Evolutionary conservation across 306 rosid species (phyloP).

Genomic region (Fagus crenata): DNA sequence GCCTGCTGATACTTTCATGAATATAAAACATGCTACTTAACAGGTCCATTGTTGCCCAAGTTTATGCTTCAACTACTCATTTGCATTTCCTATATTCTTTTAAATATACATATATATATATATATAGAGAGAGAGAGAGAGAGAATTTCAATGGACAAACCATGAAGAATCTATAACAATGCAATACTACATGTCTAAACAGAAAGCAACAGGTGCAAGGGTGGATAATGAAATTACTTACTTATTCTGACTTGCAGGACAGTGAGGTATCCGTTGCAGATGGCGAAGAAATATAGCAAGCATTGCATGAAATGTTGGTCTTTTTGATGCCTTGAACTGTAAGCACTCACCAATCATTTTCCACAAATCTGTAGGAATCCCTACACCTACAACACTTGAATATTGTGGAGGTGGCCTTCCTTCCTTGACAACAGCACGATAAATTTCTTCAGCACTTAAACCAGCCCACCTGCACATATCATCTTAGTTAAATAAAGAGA

Average conservation of each 20-base stretch:
- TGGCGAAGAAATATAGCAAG: constrained; percentile 84
- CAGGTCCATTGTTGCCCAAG: neutral
- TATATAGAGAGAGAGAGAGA: too few species aligned
- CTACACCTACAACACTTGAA: constrained; percentile 97
- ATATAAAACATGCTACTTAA: neutral
- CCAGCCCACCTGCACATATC: constrained; percentile 87
- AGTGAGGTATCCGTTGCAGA: constrained; percentile 90
- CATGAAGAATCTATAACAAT: neutral
- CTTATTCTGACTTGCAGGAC: constrained; percentile 94
- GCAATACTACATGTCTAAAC: neutral
- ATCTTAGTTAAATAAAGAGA: constrained; percentile 27
- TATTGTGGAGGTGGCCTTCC: constrained; percentile 91
- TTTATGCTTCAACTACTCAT: neutral
- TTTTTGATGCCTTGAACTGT: constrained; percentile 83
- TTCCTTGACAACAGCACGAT: constrained; percentile 77
- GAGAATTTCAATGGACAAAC: neutral
- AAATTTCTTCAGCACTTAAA: constrained; percentile 87
- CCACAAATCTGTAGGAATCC: constrained; percentile 97
- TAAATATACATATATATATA: too few species aligned
- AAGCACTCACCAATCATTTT: constrained; percentile 98
- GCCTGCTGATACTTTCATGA: neutral
- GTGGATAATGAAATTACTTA: constrained; percentile 37
- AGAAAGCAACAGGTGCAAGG: neutral
- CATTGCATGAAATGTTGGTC: constrained; percentile 89
- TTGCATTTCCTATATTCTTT: neutral